These are phyloP conservation scores for Suhomyces taliae DNA, from an alignment of 1,139 yeast species.

Conservation along the genomic window DNA sequence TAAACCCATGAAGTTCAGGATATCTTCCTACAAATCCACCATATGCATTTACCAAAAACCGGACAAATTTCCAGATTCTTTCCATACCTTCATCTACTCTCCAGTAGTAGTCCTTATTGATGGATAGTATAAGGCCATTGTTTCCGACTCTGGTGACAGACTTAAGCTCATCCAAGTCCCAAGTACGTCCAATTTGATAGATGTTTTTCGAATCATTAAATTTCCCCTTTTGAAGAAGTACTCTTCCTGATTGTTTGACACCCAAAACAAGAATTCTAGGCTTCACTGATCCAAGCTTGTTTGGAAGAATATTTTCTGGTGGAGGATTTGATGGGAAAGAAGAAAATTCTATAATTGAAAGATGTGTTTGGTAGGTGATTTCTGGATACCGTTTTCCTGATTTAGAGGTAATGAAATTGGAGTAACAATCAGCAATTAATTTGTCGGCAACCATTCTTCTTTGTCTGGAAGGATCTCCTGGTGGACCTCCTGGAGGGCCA, in stretches of 20 bases:
- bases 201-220: constrained; percentile 66
- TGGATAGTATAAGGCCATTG: constrained; percentile 59
- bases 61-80: constrained; percentile 56
- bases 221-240: constrained; percentile 83
- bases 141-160: constrained; percentile 52
- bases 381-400: constrained; percentile 34
- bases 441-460: constrained; percentile 29
- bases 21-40: constrained; percentile 65
- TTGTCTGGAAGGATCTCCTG: constrained; percentile 7
- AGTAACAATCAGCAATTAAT: constrained; percentile 43
- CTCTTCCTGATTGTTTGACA: constrained; percentile 54
- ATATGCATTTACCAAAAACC: constrained; percentile 61
- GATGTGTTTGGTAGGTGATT: constrained; percentile 38
- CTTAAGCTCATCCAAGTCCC: constrained; percentile 79
- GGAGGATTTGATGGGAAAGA: constrained; percentile 43
- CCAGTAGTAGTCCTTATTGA: constrained; percentile 89
- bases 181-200: constrained; percentile 89
- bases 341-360: constrained; percentile 40
- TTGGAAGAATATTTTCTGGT: constrained; percentile 30
- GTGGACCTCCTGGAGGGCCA: neutral
- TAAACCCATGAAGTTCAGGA: constrained; percentile 54
- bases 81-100: constrained; percentile 69
- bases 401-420: constrained; percentile 30
- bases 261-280: constrained; percentile 44
- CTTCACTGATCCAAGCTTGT: constrained; percentile 39